Conservation (phyloP, 2,329 filamentous ascomycete species). For the Fragosphaeria purpurea region DNA sequence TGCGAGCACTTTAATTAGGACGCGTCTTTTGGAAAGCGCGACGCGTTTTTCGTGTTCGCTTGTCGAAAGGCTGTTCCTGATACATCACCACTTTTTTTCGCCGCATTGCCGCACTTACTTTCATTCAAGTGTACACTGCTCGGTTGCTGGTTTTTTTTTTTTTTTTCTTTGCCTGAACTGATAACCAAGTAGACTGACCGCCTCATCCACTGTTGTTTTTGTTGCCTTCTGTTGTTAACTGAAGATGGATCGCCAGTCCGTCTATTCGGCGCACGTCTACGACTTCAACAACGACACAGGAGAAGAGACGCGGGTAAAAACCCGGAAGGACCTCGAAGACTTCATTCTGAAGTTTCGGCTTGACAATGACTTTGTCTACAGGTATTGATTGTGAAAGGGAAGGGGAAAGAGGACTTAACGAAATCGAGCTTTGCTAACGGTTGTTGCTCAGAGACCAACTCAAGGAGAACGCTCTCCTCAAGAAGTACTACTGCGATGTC, state of each 20-base stretch:
- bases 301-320: slow-evolving; percentile 59
- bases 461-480: slow-evolving; percentile 84
- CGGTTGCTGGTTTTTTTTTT: background rate
- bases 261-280: slow-evolving; percentile 77
- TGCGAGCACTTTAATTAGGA: slow-evolving; percentile 15
- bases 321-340: slow-evolving; percentile 72
- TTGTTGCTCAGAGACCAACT: slow-evolving; percentile 66
- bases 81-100: background rate
- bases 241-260: slow-evolving; percentile 76
- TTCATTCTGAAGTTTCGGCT: slow-evolving; percentile 92
- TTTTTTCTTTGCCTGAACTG: background rate
- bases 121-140: background rate
- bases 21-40: slow-evolving; percentile 12
- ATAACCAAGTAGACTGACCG: too few species aligned
- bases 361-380: slow-evolving; percentile 90
- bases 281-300: slow-evolving; percentile 54
- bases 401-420: background rate
- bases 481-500: slow-evolving; percentile 92
- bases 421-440: slow-evolving; percentile 18
- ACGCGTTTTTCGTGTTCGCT: slow-evolving; percentile 11
- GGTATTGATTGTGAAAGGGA: slow-evolving; percentile 38
- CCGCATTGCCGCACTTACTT: slow-evolving; percentile 2
- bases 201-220: background rate
- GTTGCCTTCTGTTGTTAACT: background rate
- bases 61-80: too few species aligned